Base-by-base conservation (phyloP, 2,329 filamentous ascomycete species). In the Botryotinia calthae region DNA sequence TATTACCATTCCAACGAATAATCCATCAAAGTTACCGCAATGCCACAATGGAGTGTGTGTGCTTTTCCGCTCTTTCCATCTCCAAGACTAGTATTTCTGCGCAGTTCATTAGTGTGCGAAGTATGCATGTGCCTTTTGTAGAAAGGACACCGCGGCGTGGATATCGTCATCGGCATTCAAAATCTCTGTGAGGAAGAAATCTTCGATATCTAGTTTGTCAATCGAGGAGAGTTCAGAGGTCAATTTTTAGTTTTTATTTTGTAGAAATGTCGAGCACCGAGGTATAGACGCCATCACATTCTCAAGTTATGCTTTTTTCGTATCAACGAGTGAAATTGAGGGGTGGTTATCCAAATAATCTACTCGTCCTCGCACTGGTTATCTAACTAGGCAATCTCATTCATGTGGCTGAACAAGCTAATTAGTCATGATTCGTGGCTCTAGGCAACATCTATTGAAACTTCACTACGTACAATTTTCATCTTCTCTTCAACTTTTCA, bases 1-100 rank as follows among this genome's bases (percentile, higher is more conserved):
- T 16, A 87, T 81, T 28, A 89, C 75, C 9, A 85, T 81, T 1
- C 88, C 87, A 78, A 87, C 85, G 82, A 80, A 78, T 91, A 89
- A 77, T 91, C 89, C 34, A 91, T 79, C n/a, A 91, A 78, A 0
- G 86, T 84, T 14, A 85, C 84, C 10, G 87, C 84, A 44, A 90
- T 84, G 1, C 89, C 89, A 31, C 89, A 88, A 78, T 91, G 89
- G 16, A 84, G 81, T 10, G 87, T 82, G 4, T 82, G 79, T 2
- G 85, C 81, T 76, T 86, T 86, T 2, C 89, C 89, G 75, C 88
- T 87, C 72, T 90, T 76, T 28, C 84, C 85, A 18, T 82, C 77
- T 1, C 86, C 88, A 1, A 90, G 81, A 20, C 79, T 76, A n/a
- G 78, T 51, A 7, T 77, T 51, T n/a, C 66, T 76, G 48, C 72